Conservation (phyloP, 257 asterid genomes). For the Nicotiana noctiflora region DNA sequence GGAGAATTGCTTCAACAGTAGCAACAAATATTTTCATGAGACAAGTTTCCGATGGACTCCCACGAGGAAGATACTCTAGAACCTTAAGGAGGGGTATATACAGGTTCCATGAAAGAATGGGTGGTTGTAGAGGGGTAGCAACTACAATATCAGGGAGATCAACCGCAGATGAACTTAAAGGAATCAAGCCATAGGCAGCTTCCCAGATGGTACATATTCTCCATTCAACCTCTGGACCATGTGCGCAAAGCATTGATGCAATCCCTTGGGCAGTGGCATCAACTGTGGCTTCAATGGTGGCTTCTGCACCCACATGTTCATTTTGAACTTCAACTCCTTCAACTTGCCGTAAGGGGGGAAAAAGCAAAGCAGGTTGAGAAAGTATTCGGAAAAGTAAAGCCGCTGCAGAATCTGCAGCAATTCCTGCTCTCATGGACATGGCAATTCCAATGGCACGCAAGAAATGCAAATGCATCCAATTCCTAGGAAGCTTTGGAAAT, state of each 20-base stretch:
- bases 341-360: conserved; percentile 87
- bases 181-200: conserved; percentile 98
- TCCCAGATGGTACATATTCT: conserved; percentile 99
- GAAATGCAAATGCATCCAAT: conserved; percentile 99
- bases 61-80: conserved; percentile 97
- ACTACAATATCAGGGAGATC: conserved; percentile 97
- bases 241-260: conserved; percentile 99
- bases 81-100: conserved; percentile 95
- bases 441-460: conserved; percentile 97
- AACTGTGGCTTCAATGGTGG: conserved; percentile 54
- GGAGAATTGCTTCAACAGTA: conserved; percentile 92
- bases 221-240: conserved; percentile 99
- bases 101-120: conserved; percentile 86
- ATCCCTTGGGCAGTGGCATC: conserved; percentile 99
- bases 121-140: conserved; percentile 93
- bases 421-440: conserved; percentile 98
- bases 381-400: conserved; percentile 95
- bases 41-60: conserved; percentile 96
- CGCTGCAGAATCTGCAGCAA: conserved; percentile 98
- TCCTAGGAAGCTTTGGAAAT: conserved; percentile 80
- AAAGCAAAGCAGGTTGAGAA: conserved; percentile 94
- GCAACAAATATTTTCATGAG: conserved; percentile 99
- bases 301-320: conserved; percentile 31
- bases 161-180: conserved; percentile 87
- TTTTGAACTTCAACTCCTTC: conserved; percentile 82